Conservation (phyloP, 2,329 filamentous ascomycete species). For the Hansfordia pulvinata region DNA sequence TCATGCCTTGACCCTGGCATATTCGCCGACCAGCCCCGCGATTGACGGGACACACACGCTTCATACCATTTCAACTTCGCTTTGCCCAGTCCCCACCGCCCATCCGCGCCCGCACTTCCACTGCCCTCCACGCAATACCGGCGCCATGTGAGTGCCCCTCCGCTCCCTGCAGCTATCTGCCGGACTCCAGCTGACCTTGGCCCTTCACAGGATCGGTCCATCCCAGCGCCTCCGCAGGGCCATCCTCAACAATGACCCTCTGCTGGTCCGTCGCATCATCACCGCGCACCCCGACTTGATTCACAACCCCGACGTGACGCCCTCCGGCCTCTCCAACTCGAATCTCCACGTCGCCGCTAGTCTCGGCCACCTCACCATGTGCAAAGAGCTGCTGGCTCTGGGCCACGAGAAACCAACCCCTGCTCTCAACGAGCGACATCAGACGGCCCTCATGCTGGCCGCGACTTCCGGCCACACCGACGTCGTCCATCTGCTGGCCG, state of each 20-base stretch:
- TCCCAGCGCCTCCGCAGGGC: conserved; percentile 68
- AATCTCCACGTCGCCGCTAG: conserved; percentile 70
- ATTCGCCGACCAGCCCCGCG: too few species aligned
- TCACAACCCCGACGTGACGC: conserved; percentile 65
- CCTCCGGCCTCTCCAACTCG: conserved; percentile 61
- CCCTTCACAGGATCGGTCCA: conserved; percentile 63
- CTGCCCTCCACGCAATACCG: too few species aligned
- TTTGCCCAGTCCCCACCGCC: too few species aligned
- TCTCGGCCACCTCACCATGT: conserved; percentile 57
- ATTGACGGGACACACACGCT: too few species aligned
- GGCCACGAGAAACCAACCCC: conserved; percentile 65
- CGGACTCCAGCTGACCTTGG: too few species aligned
- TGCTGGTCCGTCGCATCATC: conserved; percentile 66
- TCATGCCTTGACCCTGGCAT: too few species aligned
- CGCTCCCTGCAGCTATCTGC: too few species aligned
- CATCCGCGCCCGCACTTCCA: too few species aligned
- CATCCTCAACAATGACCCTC: conserved; percentile 59
- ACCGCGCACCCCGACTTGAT: conserved; percentile 56
- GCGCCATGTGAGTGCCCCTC: too few species aligned
- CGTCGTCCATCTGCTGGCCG: conserved; percentile 58
- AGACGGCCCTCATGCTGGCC: conserved; percentile 74
- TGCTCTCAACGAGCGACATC: conserved; percentile 64
- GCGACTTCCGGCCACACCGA: conserved; percentile 56
- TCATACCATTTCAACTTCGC: too few species aligned
- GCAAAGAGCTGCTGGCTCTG: conserved; percentile 53